A percentile compares a stretch with the other conserved stretches of the same genome.
Conservation (phyloP, 306 rosid species). For the Vicia sativa region DNA sequence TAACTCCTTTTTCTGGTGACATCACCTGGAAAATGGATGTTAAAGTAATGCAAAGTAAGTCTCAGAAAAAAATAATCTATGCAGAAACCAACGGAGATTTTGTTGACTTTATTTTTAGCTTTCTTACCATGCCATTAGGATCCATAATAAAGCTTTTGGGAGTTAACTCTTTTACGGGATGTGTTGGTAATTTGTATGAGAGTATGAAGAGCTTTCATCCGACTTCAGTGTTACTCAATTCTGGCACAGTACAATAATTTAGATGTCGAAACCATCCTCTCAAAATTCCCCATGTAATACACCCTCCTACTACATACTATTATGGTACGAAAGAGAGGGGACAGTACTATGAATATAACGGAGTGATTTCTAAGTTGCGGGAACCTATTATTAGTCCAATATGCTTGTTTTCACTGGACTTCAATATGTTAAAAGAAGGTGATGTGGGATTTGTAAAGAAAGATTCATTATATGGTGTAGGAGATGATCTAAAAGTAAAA, state of each 20-base stretch:
- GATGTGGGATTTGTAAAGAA: constrained; percentile 39
- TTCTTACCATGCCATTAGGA: constrained; percentile 35
- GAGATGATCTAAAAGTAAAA: constrained; percentile 34
- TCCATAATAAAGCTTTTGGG: constrained; percentile 24
- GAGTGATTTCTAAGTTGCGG: neutral
- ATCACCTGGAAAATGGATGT: constrained; percentile 8
- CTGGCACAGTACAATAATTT: constrained; percentile 29
- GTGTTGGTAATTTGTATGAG: constrained; percentile 37
- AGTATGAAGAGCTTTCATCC: constrained; percentile 26
- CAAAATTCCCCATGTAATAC: neutral
- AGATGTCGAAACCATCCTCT: constrained; percentile 22
- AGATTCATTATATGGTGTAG: constrained; percentile 30
- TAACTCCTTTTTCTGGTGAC: neutral
- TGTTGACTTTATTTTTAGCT: constrained; percentile 38
- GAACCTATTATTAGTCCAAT: neutral
- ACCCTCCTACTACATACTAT: neutral
- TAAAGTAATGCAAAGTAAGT: constrained; percentile 31
- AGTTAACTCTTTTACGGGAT: constrained; percentile 18
- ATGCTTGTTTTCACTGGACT: neutral
- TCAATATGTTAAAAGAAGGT: neutral
- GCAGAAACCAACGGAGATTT: constrained; percentile 35
- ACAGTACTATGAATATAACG: neutral
- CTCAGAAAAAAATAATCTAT: constrained; percentile 9
- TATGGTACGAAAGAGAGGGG: neutral
- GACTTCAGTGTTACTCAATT: constrained; percentile 28